Percentiles rank a stretch among this genome's conserved stretches.
phyloP scores from a whole-genome alignment of 139 green algal species.

The Eudorina sp. region DNA sequence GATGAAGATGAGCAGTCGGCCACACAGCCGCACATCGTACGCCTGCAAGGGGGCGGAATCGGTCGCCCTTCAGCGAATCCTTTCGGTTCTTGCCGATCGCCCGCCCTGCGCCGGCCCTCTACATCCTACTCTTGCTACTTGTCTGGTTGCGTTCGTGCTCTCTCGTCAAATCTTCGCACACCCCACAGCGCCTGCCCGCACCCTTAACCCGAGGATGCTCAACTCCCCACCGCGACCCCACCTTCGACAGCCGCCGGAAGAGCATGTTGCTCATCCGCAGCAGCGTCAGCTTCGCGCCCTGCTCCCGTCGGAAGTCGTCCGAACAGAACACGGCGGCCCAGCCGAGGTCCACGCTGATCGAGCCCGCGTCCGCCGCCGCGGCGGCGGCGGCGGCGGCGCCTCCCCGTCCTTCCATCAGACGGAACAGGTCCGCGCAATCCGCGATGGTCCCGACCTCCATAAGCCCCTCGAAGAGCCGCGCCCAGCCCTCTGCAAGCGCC shows the following conservation, averaged over 20 bases:
- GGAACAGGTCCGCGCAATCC: slow-evolving; percentile 54
- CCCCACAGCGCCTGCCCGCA: no score
- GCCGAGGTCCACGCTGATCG: not conserved
- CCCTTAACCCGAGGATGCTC: no score
- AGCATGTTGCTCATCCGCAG: slow-evolving; percentile 63
- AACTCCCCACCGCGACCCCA: not conserved
- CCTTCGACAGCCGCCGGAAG: slow-evolving; percentile 58
- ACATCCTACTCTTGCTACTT: no score
- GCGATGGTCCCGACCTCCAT: slow-evolving; percentile 59
- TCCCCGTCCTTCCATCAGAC: slow-evolving; percentile 48
- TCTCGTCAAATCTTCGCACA: no score
- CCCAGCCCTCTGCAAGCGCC: slow-evolving; percentile 13
- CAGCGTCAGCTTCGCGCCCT: slow-evolving; percentile 51
- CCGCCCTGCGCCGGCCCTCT: no score
- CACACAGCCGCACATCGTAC: slow-evolving; percentile 57
- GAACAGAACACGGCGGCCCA: slow-evolving; percentile 27
- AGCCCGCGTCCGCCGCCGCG: not conserved
- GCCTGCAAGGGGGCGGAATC: no score
- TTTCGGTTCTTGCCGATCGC: no score
- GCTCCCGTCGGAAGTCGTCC: slow-evolving; percentile 36
- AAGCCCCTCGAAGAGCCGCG: slow-evolving; percentile 54
- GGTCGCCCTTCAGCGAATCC: no score
- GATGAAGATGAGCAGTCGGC: slow-evolving; percentile 66
- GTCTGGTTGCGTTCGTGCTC: no score
- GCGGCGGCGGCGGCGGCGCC: not conserved